These are phyloP conservation scores for Agastache rugosa DNA, from an alignment of 257 asterid genomes.

Conservation along the genomic window DNA sequence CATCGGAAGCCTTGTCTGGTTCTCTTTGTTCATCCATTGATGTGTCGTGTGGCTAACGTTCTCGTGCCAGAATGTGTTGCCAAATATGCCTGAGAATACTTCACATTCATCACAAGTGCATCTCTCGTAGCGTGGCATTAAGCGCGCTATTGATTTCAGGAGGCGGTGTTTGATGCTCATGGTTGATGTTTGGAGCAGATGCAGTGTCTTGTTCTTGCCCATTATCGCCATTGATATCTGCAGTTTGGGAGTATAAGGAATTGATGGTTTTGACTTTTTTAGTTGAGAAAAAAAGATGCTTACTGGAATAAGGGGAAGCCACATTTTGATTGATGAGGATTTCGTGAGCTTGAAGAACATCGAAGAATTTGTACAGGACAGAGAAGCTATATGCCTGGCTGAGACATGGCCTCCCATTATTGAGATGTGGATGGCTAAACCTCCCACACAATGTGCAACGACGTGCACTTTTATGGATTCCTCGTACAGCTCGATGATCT, in stretches of 20 bases:
- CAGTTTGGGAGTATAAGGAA: background rate
- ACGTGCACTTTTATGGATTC: slow-evolving; percentile 45
- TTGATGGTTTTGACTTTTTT: background rate
- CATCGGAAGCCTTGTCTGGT: slow-evolving; percentile 50
- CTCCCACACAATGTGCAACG: slow-evolving; percentile 67
- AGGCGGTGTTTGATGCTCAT: slow-evolving; percentile 41
- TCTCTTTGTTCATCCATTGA: slow-evolving; percentile 50
- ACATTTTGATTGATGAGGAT: slow-evolving; percentile 54
- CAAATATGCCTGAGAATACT: slow-evolving; percentile 65
- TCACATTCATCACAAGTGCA: slow-evolving; percentile 65
- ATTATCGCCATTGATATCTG: slow-evolving; percentile 63
- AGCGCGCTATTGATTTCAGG: slow-evolving; percentile 52
- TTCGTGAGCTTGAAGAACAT: slow-evolving; percentile 62
- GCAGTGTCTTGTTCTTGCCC: slow-evolving; percentile 50
- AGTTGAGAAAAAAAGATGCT: slow-evolving; percentile 14
- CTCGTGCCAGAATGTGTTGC: slow-evolving; percentile 62
- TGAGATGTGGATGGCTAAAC: slow-evolving; percentile 61
- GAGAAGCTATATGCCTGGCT: slow-evolving; percentile 52
- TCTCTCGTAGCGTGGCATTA: slow-evolving; percentile 58
- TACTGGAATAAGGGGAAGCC: slow-evolving; percentile 67
- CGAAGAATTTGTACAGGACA: slow-evolving; percentile 63
- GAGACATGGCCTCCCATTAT: slow-evolving; percentile 64
- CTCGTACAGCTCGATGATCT: slow-evolving; percentile 45
- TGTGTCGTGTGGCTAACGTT: slow-evolving; percentile 53
- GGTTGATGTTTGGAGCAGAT: slow-evolving; percentile 41